Conservation (phyloP, 352 stramenopile genomes). For the Phytopythium litorale region DNA sequence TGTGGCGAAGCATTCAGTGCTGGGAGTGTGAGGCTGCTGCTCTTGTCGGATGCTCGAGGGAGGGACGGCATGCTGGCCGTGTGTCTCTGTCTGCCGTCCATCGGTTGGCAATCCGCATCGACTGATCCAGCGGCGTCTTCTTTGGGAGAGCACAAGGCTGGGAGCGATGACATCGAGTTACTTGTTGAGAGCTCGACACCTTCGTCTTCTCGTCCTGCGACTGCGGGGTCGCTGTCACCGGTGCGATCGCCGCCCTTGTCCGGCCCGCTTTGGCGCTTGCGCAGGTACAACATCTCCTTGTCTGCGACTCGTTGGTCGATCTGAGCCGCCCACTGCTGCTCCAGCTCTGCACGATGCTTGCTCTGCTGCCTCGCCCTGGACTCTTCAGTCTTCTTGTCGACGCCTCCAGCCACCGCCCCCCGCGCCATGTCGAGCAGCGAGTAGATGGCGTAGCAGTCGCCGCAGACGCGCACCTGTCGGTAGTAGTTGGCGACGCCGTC, state of each 20-base stretch:
- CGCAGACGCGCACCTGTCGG: conserved; percentile 80
- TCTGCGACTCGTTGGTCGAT: conserved; percentile 34
- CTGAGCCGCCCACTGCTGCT: conserved; percentile 41
- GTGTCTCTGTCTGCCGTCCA: conserved; percentile 1
- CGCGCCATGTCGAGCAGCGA: conserved; percentile 73
- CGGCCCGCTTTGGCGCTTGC: conserved; percentile 12
- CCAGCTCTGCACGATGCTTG: conserved; percentile 18
- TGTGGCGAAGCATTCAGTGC: background rate
- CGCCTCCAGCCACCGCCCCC: conserved; percentile 19
- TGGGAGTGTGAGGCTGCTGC: background rate
- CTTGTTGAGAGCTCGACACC: background rate
- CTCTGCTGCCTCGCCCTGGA: conserved; percentile 20
- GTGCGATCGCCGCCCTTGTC: background rate
- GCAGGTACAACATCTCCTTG: conserved; percentile 55
- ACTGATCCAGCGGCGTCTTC: background rate
- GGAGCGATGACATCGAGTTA: background rate
- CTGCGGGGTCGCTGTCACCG: background rate
- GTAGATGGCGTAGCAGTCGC: conserved; percentile 86
- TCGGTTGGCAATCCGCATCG: background rate
- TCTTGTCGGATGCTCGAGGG: conserved; percentile 11
- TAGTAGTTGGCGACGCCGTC: conserved; percentile 76
- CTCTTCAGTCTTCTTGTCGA: conserved; percentile 10
- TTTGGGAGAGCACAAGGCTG: background rate
- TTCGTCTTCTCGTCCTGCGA: background rate
- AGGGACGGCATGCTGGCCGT: conserved; percentile 16